A percentile compares a stretch with the other conserved stretches of the same genome.
These are phyloP conservation scores for Colletotrichum theobromicola DNA, from an alignment of 2,329 filamentous ascomycete species.

Conservation along the genomic window DNA sequence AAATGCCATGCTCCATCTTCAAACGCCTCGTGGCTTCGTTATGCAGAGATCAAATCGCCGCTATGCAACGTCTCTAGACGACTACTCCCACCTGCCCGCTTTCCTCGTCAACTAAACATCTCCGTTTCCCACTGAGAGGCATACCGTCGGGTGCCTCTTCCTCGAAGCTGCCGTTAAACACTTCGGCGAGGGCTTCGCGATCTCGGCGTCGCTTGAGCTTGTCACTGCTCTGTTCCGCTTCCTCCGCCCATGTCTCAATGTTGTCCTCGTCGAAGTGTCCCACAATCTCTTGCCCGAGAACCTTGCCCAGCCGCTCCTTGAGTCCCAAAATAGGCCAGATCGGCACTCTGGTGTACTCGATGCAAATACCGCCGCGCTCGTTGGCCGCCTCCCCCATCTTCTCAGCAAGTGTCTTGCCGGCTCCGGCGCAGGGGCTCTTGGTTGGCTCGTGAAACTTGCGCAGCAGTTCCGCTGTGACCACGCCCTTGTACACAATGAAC, in stretches of 20 bases:
- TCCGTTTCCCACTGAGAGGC: constrained; percentile 34
- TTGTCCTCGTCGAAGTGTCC: constrained; percentile 41
- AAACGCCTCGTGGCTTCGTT: constrained; percentile 21
- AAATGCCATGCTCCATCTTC: constrained; percentile 2
- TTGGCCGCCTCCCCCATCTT: constrained; percentile 25
- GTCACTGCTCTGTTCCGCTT: constrained; percentile 29
- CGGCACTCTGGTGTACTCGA: constrained; percentile 54
- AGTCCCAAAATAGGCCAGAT: constrained; percentile 62
- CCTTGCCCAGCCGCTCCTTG: constrained; percentile 58
- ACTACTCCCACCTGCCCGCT: constrained; percentile 21
- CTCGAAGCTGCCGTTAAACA: constrained; percentile 47
- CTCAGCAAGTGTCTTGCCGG: background rate
- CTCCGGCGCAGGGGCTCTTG: constrained; percentile 33
- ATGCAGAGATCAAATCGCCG: constrained; percentile 13
- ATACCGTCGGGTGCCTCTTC: constrained; percentile 39
- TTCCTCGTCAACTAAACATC: constrained; percentile 34
- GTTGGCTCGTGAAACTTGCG: constrained; percentile 55
- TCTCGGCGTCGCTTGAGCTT: constrained; percentile 39
- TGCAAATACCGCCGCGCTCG: constrained; percentile 43
- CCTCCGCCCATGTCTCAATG: constrained; percentile 52
- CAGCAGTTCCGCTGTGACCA: constrained; percentile 54
- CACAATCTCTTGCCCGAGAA: constrained; percentile 56
- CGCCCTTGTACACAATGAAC: constrained; percentile 59
- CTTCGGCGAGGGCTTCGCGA: constrained; percentile 39
- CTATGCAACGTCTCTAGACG: constrained; percentile 11